A percentile compares a stretch with the other conserved stretches of the same genome.
Evolutionary conservation across 805 yeast species (phyloP).

Genomic region (Cyberlindnera petersonii): DNA sequence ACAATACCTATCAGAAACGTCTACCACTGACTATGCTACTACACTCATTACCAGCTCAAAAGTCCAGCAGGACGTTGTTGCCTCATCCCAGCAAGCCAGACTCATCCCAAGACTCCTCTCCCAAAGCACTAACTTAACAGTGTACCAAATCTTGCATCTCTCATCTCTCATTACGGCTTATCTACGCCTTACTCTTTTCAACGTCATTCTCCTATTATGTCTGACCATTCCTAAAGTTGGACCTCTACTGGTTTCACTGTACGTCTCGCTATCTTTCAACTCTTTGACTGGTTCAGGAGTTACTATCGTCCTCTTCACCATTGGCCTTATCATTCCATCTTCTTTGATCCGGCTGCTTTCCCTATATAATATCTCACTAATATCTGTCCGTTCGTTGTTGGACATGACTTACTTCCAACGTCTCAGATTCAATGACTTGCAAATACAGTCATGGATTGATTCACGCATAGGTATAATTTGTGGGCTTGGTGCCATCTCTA

Average conservation of each 20-base stretch:
- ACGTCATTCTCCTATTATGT: not conserved
- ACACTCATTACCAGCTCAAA: not conserved
- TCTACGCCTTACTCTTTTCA: not conserved
- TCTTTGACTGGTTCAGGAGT: constrained; percentile 12
- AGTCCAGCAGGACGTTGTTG: not conserved
- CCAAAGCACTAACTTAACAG: not conserved
- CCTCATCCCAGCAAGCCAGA: not conserved
- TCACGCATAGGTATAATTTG: constrained; percentile 18
- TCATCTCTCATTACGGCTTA: not conserved
- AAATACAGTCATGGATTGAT: constrained; percentile 20
- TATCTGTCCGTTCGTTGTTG: constrained; percentile 13
- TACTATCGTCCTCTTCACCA: constrained; percentile 8
- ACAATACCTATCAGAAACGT: constrained; percentile 11
- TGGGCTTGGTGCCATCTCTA: constrained; percentile 17
- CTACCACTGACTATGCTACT: constrained; percentile 1
- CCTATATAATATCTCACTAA: constrained; percentile 6
- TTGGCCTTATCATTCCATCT: constrained; percentile 12
- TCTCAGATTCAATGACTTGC: constrained; percentile 11
- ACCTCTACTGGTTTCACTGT: not conserved
- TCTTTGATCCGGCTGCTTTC: constrained; percentile 6
- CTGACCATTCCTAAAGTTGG: not conserved
- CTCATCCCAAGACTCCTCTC: not conserved
- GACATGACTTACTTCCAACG: constrained; percentile 19
- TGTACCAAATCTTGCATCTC: not conserved
- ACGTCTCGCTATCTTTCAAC: constrained; percentile 10